These are phyloP conservation scores for Croton setiger DNA, from an alignment of 441 rosid species.

Conservation along the genomic window DNA sequence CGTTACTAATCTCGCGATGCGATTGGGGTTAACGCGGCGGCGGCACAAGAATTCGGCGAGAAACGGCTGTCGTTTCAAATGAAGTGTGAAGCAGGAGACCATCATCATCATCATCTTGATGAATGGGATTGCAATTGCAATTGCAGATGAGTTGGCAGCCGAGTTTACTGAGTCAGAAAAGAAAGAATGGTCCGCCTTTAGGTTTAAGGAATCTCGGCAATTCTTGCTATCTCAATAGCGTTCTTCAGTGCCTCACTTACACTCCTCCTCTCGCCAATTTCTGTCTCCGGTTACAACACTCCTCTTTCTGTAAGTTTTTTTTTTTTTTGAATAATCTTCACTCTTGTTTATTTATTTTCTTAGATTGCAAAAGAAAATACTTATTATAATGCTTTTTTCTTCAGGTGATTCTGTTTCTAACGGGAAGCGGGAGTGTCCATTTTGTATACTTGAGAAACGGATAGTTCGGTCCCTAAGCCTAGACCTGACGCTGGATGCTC, in stretches of 20 bases:
- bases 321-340: neutral
- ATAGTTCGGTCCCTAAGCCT: constrained; percentile 66
- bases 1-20: constrained; percentile 7
- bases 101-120: constrained; percentile 9
- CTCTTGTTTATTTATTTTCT: neutral
- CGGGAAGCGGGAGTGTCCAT: constrained; percentile 81
- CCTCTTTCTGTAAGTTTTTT: constrained; percentile 57
- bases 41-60: neutral
- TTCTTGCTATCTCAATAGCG: constrained; percentile 95
- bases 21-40: constrained; percentile 9
- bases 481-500: constrained; percentile 59
- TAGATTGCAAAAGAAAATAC: neutral
- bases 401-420: constrained; percentile 60
- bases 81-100: constrained; percentile 12
- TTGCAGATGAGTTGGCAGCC: constrained; percentile 97
- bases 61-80: constrained; percentile 13
- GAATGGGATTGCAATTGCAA: constrained; percentile 47
- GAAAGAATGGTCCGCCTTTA: constrained; percentile 77
- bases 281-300: constrained; percentile 78
- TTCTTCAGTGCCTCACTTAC: constrained; percentile 97
- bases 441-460: constrained; percentile 78
- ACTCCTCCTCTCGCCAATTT: constrained; percentile 98
- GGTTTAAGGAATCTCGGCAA: constrained; percentile 95
- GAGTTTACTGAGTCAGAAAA: constrained; percentile 69
- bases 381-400: neutral